Conservation (phyloP, 2,329 filamentous ascomycete species). For the Orbilia quercus region DNA sequence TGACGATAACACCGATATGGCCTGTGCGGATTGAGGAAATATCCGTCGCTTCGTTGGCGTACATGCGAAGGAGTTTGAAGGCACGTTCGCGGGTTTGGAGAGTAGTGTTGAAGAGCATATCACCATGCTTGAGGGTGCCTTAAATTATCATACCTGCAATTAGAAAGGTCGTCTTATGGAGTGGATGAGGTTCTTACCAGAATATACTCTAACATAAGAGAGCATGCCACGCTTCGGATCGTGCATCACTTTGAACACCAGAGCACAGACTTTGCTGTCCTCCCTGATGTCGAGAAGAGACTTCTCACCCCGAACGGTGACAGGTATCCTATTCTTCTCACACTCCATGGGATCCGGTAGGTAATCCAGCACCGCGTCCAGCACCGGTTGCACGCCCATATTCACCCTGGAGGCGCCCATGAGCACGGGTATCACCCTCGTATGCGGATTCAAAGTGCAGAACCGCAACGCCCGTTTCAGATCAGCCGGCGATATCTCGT, state of each 20-base stretch:
- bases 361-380: conserved; percentile 95
- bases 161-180: conserved; percentile 90
- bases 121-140: conserved; percentile 82
- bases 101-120: conserved; percentile 91
- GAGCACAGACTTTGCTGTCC: conserved; percentile 81
- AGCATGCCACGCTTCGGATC: conserved; percentile 98
- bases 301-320: conserved; percentile 71
- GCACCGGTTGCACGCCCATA: conserved; percentile 94
- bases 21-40: conserved; percentile 82
- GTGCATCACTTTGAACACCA: conserved; percentile 96
- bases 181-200: conserved; percentile 78
- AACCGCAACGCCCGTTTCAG: conserved; percentile 95
- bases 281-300: conserved; percentile 84
- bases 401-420: conserved; percentile 97
- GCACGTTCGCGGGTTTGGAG: conserved; percentile 96
- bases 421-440: conserved; percentile 90
- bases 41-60: conserved; percentile 94
- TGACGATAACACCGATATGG: conserved; percentile 92
- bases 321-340: conserved; percentile 80
- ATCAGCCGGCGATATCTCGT: conserved; percentile 77
- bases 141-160: conserved; percentile 84
- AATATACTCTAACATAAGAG: conserved; percentile 98
- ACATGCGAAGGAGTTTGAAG: conserved; percentile 97
- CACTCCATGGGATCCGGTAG: conserved; percentile 94
- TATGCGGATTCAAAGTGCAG: conserved; percentile 84